Percentiles rank a stretch among this genome's conserved stretches.
phyloP scores from a whole-genome alignment of 2,329 filamentous ascomycete species.

The Talaromyces sp. region DNA sequence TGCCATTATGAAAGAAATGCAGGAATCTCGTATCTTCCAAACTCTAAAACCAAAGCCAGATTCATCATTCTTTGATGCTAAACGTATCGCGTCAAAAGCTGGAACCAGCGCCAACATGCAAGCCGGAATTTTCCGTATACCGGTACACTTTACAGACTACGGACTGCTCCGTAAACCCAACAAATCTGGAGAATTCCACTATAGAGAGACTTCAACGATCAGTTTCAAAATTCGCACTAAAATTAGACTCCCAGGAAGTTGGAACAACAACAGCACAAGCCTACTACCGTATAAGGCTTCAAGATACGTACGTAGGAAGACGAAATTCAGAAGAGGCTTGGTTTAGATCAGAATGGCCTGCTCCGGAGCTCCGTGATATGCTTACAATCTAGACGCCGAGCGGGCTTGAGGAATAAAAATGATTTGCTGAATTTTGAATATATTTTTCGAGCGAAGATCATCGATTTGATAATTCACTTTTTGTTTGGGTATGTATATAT shows the following conservation, averaged over 20 bases:
- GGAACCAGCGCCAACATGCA: conserved; percentile 14
- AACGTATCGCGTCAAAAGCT: neutral
- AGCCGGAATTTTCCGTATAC: conserved; percentile 10
- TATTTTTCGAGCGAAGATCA: neutral
- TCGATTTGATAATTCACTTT: neutral
- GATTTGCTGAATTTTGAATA: neutral
- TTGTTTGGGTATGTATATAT: neutral
- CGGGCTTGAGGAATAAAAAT: neutral
- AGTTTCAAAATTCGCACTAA: neutral
- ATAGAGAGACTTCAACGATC: neutral
- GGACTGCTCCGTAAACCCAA: neutral
- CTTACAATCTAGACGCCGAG: neutral
- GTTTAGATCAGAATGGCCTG: neutral
- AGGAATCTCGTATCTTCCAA: neutral
- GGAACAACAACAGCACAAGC: neutral
- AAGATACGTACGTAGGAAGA: neutral
- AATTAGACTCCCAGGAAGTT: neutral
- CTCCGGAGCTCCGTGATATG: neutral
- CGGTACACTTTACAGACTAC: too few relatives aligned
- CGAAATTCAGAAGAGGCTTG: neutral
- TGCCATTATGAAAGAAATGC: neutral
- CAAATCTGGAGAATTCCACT: neutral
- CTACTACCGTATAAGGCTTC: neutral
- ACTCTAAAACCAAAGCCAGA: neutral
- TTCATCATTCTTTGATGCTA: neutral